These are phyloP conservation scores for Pterula multifida DNA, from an alignment of 1,284 basidiomycete genomes.

Conservation along the genomic window DNA sequence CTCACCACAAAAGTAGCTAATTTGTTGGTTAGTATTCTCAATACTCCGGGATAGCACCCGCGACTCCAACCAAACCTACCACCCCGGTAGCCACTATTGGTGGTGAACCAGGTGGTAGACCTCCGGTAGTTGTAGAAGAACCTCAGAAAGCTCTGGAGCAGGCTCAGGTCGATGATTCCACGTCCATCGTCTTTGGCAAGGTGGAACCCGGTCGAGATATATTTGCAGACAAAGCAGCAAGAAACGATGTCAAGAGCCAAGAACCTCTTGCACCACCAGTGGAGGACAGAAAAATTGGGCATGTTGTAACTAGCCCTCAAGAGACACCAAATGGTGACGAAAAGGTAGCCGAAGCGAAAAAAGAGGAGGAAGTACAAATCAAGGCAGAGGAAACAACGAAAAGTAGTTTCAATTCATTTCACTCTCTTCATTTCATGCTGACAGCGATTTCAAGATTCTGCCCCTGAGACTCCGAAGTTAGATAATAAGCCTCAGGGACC, in stretches of 20 bases:
- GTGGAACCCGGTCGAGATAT: conserved; percentile 59
- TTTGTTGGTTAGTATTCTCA: conserved; percentile 43
- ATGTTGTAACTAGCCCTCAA: conserved; percentile 13
- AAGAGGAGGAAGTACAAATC: not conserved
- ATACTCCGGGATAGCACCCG: conserved; percentile 26
- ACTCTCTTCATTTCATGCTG: not conserved
- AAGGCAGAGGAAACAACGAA: not conserved
- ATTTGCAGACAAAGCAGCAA: conserved; percentile 35
- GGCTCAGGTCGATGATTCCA: conserved; percentile 19
- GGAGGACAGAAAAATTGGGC: conserved; percentile 24
- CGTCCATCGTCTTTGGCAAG: conserved; percentile 32
- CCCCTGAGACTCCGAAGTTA: no score
- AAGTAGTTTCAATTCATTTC: not conserved
- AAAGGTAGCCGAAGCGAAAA: not conserved
- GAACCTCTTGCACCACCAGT: conserved; percentile 13
- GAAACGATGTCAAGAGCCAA: conserved; percentile 24
- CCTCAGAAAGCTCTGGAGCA: conserved; percentile 11
- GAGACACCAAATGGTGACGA: not conserved
- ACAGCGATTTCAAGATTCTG: no score
- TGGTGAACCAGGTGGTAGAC: conserved; percentile 33
- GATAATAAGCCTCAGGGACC: conserved; percentile 21
- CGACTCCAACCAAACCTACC: conserved; percentile 26
- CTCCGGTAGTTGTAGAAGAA: conserved; percentile 33
- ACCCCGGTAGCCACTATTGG: conserved; percentile 29
- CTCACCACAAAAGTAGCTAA: no score